Evolutionary conservation across 73 alveolate species (phyloP), one percentile per base, ranked within the genome.

Genomic region (Tetrahymena malaccensis): DNA sequence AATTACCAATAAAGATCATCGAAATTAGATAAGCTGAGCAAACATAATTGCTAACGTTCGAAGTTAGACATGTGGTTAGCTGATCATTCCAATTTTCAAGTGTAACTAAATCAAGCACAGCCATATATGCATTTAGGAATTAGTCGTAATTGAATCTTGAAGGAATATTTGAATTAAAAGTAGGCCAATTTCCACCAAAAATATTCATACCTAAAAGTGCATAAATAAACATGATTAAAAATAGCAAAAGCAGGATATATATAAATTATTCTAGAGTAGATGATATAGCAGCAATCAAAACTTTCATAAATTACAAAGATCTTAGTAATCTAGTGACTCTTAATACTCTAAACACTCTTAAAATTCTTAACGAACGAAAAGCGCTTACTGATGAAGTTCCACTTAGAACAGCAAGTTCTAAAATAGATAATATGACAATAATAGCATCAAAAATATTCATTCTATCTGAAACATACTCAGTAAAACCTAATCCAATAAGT

Each of bases 1-100:
- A 98, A 94, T 98, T 98, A 55, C 99, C 99, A n/a, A 99, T 94
- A 94, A 98, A 96, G 21, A 99, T 98, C 99, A 99, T 98, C 12
- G 98, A 97, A 34, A 98, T 96, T 56, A 98, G 96, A 94, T 97
- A 99, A 93, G 98, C 94, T 44, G 96, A 95, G n/a, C 99, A 94
- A 37, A 97, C 96, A 56, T 95, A 85, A 34, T 96, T 43, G 35
- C 83, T 70, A 9, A 96, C 98, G 43, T 22, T n/a, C 22, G 98
- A 94, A 27, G 97, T 8, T 93, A 97, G 55, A 16, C 97, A 93
- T 34, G 97, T 99, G 70, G 96, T 96, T 22, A 98, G 97, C n/a
- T 98, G 83, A 27, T 94, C 94, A 93, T 99, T 97, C 99, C 99
- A 99, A 95, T 98, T 97, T 94, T 98, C 99, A 43, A 96, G 96